Evolutionary conservation across 1,139 yeast species (phyloP).

Genomic region (Debaryomyces udenii): DNA sequence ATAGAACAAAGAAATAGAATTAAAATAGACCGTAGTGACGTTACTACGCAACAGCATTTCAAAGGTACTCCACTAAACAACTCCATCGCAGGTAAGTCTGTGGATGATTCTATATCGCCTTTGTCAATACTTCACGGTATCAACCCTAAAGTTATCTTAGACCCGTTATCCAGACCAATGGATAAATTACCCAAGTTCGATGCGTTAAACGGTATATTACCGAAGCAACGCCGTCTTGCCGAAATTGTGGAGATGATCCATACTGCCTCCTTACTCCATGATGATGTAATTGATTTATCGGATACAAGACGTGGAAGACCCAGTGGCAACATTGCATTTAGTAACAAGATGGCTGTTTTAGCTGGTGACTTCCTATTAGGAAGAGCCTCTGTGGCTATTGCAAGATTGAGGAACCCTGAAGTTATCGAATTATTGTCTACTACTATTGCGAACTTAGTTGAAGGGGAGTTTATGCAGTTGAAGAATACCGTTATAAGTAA

Average conservation of each 20-base stretch:
- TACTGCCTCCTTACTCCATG: constrained; percentile 94
- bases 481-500: constrained; percentile 75
- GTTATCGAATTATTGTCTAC: constrained; percentile 94
- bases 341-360: constrained; percentile 94
- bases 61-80: constrained; percentile 52
- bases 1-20: constrained; percentile 65
- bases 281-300: constrained; percentile 93
- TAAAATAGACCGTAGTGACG: constrained; percentile 61
- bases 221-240: constrained; percentile 92
- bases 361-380: constrained; percentile 97
- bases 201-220: constrained; percentile 69
- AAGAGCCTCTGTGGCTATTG: constrained; percentile 94
- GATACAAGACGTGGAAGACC: constrained; percentile 91
- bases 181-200: constrained; percentile 68
- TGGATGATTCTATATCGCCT: constrained; percentile 72
- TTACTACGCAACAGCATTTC: constrained; percentile 63
- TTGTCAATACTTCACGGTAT: constrained; percentile 83
- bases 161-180: constrained; percentile 84
- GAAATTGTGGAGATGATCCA: constrained; percentile 99
- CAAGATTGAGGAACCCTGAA: constrained; percentile 92
- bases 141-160: constrained; percentile 75
- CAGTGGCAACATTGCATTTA: constrained; percentile 89
- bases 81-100: constrained; percentile 57
- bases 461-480: constrained; percentile 98
- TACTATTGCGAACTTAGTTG: constrained; percentile 94